phyloP scores from a whole-genome alignment of 2,329 filamentous ascomycete species.

The Fusarium sambucinum region DNA sequence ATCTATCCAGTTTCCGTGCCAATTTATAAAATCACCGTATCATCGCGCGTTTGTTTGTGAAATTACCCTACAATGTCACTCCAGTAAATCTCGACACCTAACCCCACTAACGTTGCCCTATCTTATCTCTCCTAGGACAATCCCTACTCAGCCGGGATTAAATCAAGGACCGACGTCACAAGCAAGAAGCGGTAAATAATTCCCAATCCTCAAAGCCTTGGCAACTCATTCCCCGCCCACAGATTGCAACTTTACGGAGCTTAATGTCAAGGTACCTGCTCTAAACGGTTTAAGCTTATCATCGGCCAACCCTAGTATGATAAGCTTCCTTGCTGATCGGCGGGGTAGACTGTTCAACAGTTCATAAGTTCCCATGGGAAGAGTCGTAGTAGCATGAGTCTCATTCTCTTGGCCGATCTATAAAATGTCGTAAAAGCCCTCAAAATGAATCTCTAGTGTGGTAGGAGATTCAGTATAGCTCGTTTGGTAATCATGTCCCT shows the following conservation, averaged over 20 bases:
- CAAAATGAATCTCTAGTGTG: background rate
- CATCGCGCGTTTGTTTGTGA: fast-evolving
- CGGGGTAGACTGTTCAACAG: constrained; percentile 8
- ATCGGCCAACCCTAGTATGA: constrained; percentile 13
- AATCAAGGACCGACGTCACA: background rate
- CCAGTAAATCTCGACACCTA: background rate
- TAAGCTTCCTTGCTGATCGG: constrained; percentile 29
- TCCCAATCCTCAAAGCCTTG: constrained; percentile 22
- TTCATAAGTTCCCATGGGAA: background rate
- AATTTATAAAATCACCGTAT: too few species aligned
- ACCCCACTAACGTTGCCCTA: background rate
- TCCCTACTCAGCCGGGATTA: background rate
- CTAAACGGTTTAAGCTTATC: constrained; percentile 34
- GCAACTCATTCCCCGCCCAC: constrained; percentile 25
- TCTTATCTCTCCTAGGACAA: background rate
- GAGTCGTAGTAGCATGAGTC: background rate
- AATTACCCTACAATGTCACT: background rate
- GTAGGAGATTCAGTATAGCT: background rate
- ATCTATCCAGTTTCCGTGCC: background rate
- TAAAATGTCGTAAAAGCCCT: constrained; percentile 13
- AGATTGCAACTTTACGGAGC: constrained; percentile 13
- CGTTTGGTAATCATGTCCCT: constrained; percentile 17
- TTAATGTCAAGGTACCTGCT: constrained; percentile 29
- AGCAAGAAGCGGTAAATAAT: constrained; percentile 7
- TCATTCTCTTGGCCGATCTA: background rate